Base-by-base conservation (phyloP, 306 rosid genomes). In the Acacia acuminata region DNA sequence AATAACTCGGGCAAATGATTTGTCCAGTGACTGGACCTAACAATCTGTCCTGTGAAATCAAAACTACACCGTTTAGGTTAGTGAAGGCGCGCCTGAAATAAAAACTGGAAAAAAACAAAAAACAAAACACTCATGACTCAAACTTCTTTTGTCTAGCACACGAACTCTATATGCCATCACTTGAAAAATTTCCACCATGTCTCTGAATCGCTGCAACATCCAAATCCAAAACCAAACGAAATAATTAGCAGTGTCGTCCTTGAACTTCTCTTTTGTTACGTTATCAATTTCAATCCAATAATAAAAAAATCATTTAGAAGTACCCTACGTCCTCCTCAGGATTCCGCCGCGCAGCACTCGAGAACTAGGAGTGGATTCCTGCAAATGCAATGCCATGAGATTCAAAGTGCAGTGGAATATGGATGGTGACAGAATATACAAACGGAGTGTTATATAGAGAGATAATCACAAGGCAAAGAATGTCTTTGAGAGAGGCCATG, bases 321-420 rank as follows among this genome's bases (percentile, higher is more conserved):
- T 81, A 91, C 94, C 92, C 94, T 87, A 3, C 94, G 89, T 42
- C 94, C 94, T 78, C 94, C 94, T 43, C 91, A 82, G 10, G 94
- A 91, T 69, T 71, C 86, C 24, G 86, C 80, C 20, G 81, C 85
- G 86, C 93, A 91, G 67, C 94, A 91, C 75, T 89, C 93, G 1
- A 91, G 93, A 66, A 91, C 93, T 55, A 88, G 25, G 47, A 86
- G 83, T 20, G 91, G 89, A 58, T 80, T 89, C 85, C 94, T 89
- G 72, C 53, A 83, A 76, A 79, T 22, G 65, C 82, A 80, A 77
- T 27, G 32, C 25, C 64, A 38, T 66, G 38, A 72, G 68, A 20
- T 16, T 20, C 75, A 77, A 48, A 42, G 45, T 4, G 30, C 27
- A 40, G 81, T 70, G 22, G 56, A 73, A 79, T 45, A n/a, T n/a